phyloP scores from a whole-genome alignment of 345 rosid species.

The Passiflora organensis region DNA sequence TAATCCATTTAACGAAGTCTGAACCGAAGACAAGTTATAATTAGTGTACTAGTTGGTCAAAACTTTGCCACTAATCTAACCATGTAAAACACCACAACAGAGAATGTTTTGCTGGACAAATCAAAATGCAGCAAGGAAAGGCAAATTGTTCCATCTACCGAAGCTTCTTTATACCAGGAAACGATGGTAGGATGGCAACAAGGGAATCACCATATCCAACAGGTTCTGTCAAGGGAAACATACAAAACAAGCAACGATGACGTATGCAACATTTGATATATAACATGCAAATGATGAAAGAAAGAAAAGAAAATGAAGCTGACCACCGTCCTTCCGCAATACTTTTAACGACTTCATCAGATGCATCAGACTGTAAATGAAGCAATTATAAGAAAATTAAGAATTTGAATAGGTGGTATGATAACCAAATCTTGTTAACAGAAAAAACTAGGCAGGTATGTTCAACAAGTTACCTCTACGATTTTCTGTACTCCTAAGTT shows the following conservation, averaged over 20 bases:
- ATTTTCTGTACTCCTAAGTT: neutral
- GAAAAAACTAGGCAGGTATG: neutral
- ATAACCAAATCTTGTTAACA: neutral
- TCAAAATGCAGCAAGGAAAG: neutral
- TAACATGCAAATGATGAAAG: neutral
- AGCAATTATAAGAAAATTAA: neutral
- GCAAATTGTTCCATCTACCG: constrained; percentile 31
- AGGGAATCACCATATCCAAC: constrained; percentile 87
- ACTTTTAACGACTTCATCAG: constrained; percentile 78
- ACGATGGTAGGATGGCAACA: constrained; percentile 73
- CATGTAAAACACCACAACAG: no score
- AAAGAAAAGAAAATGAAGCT: constrained; percentile 14
- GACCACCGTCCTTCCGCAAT: constrained; percentile 76
- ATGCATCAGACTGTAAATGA: constrained; percentile 60
- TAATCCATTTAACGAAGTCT: no score
- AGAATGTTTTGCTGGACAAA: no score
- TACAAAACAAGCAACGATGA: neutral
- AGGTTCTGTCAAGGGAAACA: constrained; percentile 50
- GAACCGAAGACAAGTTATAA: no score
- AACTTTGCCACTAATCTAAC: no score
- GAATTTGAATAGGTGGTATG: neutral
- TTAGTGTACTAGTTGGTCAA: no score
- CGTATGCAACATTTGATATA: neutral
- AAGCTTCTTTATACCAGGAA: constrained; percentile 91
- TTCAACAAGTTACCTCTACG: neutral